These are phyloP conservation scores for Pistacia vera DNA, from an alignment of 345 rosid genomes.

Conservation along the genomic window DNA sequence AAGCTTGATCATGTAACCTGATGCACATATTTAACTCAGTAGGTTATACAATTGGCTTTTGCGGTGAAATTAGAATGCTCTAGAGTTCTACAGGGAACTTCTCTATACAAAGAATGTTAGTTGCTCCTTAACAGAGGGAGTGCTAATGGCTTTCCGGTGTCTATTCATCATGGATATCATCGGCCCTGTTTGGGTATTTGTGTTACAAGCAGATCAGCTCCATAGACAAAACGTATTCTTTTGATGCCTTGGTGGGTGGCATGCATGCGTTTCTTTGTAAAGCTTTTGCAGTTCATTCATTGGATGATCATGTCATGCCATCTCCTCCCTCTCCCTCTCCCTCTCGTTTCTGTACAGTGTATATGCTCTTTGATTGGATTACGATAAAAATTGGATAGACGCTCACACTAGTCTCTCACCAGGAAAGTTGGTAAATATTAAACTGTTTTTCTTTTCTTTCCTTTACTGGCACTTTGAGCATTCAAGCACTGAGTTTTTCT, in stretches of 20 bases:
- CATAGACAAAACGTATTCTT: constrained; percentile 3
- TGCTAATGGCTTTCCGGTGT: constrained; percentile 8
- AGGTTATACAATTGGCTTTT: not conserved
- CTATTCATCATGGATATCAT: constrained; percentile 14
- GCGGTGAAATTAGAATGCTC: constrained; percentile 10
- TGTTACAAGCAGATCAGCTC: constrained; percentile 7
- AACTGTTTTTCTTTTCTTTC: not conserved
- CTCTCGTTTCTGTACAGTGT: not conserved
- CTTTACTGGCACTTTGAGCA: not conserved
- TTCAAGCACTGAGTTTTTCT: not conserved
- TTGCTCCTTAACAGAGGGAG: not conserved
- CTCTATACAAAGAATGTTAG: constrained; percentile 11
- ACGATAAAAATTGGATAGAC: not conserved
- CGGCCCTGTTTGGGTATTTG: not conserved
- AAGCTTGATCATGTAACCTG: constrained; percentile 20
- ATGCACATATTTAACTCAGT: not conserved
- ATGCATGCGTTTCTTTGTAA: not conserved
- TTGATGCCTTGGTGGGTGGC: constrained; percentile 6
- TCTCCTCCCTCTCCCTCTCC: not conserved
- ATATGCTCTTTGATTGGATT: constrained; percentile 3
- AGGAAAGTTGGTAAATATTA: not conserved
- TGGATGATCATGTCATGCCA: not conserved
- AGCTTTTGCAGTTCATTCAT: not conserved
- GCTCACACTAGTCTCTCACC: not conserved
- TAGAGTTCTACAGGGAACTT: not conserved